A percentile compares a stretch with the other conserved stretches of the same genome.
These are phyloP conservation scores for Sporothrix sp. DNA, from an alignment of 2,329 filamentous ascomycete genomes.

Conservation along the genomic window DNA sequence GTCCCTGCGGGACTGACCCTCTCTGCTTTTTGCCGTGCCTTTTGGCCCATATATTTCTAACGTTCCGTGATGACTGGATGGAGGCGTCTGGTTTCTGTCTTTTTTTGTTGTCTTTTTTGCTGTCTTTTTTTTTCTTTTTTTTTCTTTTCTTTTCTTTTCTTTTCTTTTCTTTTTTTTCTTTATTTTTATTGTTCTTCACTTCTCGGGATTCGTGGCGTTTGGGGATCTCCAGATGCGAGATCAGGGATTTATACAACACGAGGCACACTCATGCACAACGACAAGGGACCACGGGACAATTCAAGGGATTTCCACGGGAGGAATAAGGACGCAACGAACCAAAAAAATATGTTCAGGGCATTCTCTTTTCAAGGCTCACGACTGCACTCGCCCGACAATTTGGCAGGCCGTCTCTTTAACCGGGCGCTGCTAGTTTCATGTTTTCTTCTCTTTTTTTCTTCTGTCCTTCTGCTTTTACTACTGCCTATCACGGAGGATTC, in stretches of 20 bases:
- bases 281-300: neutral
- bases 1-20: conserved; percentile 18
- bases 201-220: neutral
- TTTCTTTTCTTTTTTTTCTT: neutral
- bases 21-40: neutral
- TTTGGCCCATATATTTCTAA: too few species aligned
- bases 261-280: neutral
- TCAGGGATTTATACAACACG: neutral
- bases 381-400: conserved; percentile 1
- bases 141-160: neutral
- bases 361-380: neutral
- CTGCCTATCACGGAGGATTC: too few species aligned
- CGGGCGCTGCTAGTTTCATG: neutral
- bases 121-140: neutral
- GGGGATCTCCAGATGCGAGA: neutral
- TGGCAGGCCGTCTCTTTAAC: neutral
- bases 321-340: neutral
- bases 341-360: neutral
- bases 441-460: neutral
- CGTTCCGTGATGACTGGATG: too few species aligned
- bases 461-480: too few species aligned
- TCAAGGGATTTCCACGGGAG: neutral
- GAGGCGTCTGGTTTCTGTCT: too few species aligned
- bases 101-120: neutral
- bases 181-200: neutral